Conservation (phyloP, 1,139 yeast genomes). For the Hyphopichia burtonii region DNA sequence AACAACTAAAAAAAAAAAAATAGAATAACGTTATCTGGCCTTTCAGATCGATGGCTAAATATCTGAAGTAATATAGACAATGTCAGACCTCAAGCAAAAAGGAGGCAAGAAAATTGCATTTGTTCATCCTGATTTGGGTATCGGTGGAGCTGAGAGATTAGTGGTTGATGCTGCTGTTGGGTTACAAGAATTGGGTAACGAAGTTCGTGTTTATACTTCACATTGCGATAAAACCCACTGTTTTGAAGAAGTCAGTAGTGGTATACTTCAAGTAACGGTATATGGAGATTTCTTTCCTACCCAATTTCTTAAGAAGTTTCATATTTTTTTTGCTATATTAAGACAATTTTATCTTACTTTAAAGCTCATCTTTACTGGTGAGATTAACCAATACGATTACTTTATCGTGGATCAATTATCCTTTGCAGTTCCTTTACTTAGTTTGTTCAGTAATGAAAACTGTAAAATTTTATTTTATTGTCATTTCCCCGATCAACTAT, state of each 20-base stretch:
- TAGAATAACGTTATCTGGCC: no score
- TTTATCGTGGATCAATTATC: conserved; percentile 88
- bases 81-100: neutral
- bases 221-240: conserved; percentile 87
- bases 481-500: conserved; percentile 90
- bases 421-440: conserved; percentile 76
- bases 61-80: neutral
- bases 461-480: conserved; percentile 74
- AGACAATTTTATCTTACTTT: conserved; percentile 72
- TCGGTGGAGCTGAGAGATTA: conserved; percentile 94
- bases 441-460: conserved; percentile 43
- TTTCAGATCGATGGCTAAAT: no score
- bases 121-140: conserved; percentile 94
- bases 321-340: conserved; percentile 78
- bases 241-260: conserved; percentile 78
- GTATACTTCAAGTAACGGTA: conserved; percentile 60
- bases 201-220: conserved; percentile 74
- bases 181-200: conserved; percentile 65
- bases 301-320: conserved; percentile 59
- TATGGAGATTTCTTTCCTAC: conserved; percentile 85
- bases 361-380: conserved; percentile 49
- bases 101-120: conserved; percentile 59
- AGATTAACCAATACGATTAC: conserved; percentile 56
- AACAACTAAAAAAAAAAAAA: no score
- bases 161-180: conserved; percentile 96